Percentiles rank a stretch among this genome's conserved stretches.
Evolutionary conservation across 2,329 filamentous ascomycete species (phyloP).

Genomic region (Alternaria postmessia): DNA sequence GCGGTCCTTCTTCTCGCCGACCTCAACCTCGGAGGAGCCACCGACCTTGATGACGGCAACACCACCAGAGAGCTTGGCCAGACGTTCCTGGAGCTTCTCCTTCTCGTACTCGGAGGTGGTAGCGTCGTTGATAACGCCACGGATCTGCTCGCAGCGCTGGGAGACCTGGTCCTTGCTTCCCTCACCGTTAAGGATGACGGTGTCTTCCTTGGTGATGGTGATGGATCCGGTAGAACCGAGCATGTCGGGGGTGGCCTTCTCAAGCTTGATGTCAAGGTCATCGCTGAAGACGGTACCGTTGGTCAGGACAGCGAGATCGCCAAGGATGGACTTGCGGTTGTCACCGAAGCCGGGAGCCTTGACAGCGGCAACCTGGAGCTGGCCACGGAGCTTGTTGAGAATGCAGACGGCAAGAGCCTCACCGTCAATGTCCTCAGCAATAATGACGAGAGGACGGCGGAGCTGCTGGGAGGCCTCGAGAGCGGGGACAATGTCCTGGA

Average conservation of each 20-base stretch:
- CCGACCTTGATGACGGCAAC: constrained; percentile 99
- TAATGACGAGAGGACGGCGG: constrained; percentile 95
- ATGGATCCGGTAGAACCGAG: constrained; percentile 97
- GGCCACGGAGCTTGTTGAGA: constrained; percentile 99
- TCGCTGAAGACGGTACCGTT: constrained; percentile 98
- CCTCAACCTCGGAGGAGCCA: constrained; percentile 96
- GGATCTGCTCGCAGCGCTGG: constrained; percentile 99
- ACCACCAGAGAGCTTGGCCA: constrained; percentile 98
- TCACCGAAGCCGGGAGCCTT: constrained; percentile 99
- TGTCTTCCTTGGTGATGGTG: constrained; percentile 99
- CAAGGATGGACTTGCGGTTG: constrained; percentile 99
- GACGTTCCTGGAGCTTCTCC: constrained; percentile 99
- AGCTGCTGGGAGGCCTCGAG: constrained; percentile 96
- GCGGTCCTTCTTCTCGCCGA: constrained; percentile 99
- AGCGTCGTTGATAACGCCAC: constrained; percentile 92
- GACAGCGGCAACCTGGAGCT: constrained; percentile 97
- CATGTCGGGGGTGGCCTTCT: constrained; percentile 96
- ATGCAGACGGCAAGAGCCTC: constrained; percentile 99
- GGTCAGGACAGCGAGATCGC: constrained; percentile 93
- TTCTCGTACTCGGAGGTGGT: constrained; percentile 99
- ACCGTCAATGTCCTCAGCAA: constrained; percentile 98
- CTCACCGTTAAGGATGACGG: constrained; percentile 96
- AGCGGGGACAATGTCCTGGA: constrained; percentile 98
- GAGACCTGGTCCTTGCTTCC: constrained; percentile 92
- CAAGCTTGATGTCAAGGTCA: constrained; percentile 98